Percentiles rank a stretch among this genome's conserved stretches.
Conservation (phyloP, 2,329 filamentous ascomycete species). For the Exophiala dermatitidis region DNA sequence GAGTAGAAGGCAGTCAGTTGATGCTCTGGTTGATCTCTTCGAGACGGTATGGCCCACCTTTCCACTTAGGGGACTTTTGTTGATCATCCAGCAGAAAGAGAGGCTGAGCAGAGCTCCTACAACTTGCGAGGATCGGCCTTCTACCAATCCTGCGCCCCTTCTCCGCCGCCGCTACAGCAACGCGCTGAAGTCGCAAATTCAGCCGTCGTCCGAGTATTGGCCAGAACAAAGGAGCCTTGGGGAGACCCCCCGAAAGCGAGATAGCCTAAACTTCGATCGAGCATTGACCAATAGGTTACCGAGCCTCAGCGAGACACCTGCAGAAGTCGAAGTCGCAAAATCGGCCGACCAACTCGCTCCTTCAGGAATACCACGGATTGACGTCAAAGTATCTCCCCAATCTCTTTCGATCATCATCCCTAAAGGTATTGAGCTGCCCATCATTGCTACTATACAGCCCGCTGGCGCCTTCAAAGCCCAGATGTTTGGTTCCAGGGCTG, state of each 20-base stretch:
- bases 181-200: constrained; percentile 12
- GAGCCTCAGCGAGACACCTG: background rate
- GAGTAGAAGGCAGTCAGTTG: constrained; percentile 12
- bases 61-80: background rate
- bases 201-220: constrained; percentile 6
- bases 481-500: constrained; percentile 7
- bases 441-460: constrained; percentile 17
- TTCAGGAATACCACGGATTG: constrained; percentile 6
- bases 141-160: constrained; percentile 14
- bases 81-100: constrained; percentile 12
- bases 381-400: constrained; percentile 11
- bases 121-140: constrained; percentile 2
- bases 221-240: constrained; percentile 1
- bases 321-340: background rate
- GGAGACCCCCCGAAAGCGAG: constrained; percentile 2
- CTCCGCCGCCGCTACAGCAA: constrained; percentile 13
- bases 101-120: constrained; percentile 9
- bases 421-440: constrained; percentile 14
- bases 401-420: constrained; percentile 19
- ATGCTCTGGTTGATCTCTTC: constrained; percentile 15
- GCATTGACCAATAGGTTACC: constrained; percentile 6
- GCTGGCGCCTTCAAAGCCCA: constrained; percentile 9
- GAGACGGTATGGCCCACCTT: constrained; percentile 13
- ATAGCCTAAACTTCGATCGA: constrained; percentile 6
- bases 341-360: background rate